Evolutionary conservation across 2,329 filamentous ascomycete species (phyloP).

Genomic region (Scedosporium boydii): DNA sequence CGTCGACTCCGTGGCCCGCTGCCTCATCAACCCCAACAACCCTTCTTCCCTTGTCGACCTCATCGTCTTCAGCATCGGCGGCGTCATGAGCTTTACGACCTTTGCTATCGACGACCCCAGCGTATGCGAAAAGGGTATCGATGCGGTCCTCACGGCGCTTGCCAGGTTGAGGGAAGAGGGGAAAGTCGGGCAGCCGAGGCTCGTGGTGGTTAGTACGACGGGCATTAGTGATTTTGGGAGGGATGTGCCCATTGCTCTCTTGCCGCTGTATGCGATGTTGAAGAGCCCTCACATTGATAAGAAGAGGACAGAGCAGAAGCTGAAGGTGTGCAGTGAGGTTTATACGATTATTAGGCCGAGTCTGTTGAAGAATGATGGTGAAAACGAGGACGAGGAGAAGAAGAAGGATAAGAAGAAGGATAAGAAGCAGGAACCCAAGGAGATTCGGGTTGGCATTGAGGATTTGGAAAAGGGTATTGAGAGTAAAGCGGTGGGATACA

Average conservation of each 20-base stretch:
- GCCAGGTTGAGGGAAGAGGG: conserved; percentile 17
- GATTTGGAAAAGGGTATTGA: conserved; percentile 22
- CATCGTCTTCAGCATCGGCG: conserved; percentile 39
- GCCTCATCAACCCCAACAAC: conserved; percentile 20
- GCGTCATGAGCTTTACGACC: conserved; percentile 18
- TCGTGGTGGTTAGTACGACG: conserved; percentile 28
- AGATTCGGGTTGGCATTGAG: conserved; percentile 29
- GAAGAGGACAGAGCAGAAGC: conserved; percentile 29
- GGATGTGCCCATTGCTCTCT: conserved; percentile 32
- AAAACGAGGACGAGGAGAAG: conserved; percentile 12
- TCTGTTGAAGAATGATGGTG: conserved; percentile 21
- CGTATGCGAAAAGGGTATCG: conserved; percentile 36
- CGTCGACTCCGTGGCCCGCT: conserved; percentile 22
- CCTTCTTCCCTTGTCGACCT: conserved; percentile 28
- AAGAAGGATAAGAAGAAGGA: conserved; percentile 7
- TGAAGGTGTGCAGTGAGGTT: conserved; percentile 19
- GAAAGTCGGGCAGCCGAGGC: conserved; percentile 19
- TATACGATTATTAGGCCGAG: conserved; percentile 28
- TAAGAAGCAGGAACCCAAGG: conserved; percentile 5
- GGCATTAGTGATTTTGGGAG: conserved; percentile 25
- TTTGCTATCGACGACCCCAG: conserved; percentile 32
- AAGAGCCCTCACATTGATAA: conserved; percentile 37
- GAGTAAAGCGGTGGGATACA: conserved; percentile 32
- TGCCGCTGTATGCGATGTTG: conserved; percentile 34
- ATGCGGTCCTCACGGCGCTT: conserved; percentile 30